These are phyloP conservation scores for Lolium rigidum DNA, from an alignment of 176 grass and related monocot species.

Conservation along the genomic window DNA sequence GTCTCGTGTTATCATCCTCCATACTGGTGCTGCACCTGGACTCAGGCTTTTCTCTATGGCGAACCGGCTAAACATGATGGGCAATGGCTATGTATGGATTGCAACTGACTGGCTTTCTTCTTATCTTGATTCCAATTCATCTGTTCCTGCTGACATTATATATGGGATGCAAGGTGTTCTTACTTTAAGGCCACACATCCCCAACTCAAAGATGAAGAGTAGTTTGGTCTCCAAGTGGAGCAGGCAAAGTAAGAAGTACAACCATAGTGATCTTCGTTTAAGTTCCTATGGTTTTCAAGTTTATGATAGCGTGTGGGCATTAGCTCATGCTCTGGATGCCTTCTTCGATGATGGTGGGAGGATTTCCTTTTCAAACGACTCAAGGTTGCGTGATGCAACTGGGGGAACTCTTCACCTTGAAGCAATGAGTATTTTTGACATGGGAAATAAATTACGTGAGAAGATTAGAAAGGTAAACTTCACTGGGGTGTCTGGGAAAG, in stretches of 20 bases:
- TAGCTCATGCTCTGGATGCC: conserved; percentile 75
- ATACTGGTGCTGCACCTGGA: conserved; percentile 54
- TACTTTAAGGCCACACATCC: conserved; percentile 72
- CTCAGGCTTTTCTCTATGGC: conserved; percentile 67
- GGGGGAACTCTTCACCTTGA: conserved; percentile 76
- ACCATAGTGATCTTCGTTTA: conserved; percentile 54
- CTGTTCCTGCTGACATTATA: conserved; percentile 64
- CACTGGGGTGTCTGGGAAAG: conserved; percentile 61
- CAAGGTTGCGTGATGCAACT: conserved; percentile 55
- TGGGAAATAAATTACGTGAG: conserved; percentile 61
- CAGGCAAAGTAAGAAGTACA: conserved; percentile 63
- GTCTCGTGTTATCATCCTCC: conserved; percentile 81
- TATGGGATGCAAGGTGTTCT: conserved; percentile 87
- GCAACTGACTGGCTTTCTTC: conserved; percentile 88
- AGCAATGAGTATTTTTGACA: conserved; percentile 81
- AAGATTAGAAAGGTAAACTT: conserved; percentile 74
- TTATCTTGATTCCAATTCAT: conserved; percentile 71
- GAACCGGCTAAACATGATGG: conserved; percentile 77
- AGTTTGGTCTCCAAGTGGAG: conserved; percentile 79
- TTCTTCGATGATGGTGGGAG: conserved; percentile 79
- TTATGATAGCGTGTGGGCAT: conserved; percentile 89
- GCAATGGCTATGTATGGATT: conserved; percentile 93
- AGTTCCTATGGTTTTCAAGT: conserved; percentile 77
- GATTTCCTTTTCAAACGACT: conserved; percentile 83
- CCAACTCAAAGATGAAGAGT: conserved; percentile 72